Percentiles rank a stretch among this genome's conserved stretches.
Conservation (phyloP, 805 yeast species). For the Jamesozyma gamospora region DNA sequence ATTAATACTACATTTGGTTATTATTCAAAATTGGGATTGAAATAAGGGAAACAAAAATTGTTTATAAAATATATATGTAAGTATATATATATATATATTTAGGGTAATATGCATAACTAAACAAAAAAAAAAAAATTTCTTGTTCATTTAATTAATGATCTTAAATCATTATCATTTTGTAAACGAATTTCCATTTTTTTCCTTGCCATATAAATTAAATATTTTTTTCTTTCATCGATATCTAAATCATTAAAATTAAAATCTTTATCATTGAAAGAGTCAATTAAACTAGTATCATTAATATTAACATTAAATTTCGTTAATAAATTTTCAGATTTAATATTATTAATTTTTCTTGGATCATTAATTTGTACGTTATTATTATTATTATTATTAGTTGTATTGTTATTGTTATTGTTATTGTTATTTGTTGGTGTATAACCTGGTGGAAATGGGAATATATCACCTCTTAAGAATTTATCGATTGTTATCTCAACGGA, state of each 20-base stretch:
- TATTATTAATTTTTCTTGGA: slow-evolving; percentile 25
- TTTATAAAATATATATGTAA: neutral
- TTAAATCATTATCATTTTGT: slow-evolving; percentile 9
- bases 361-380: slow-evolving; percentile 8
- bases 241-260: slow-evolving; percentile 12
- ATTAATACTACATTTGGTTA: slow-evolving; percentile 2
- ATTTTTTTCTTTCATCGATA: slow-evolving; percentile 23
- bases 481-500: slow-evolving; percentile 75
- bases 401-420: neutral
- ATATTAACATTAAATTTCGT: slow-evolving; percentile 19
- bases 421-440: neutral
- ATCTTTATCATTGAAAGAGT: neutral
- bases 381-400: too few relatives aligned
- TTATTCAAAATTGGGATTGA: neutral
- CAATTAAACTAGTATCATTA: slow-evolving; percentile 13
- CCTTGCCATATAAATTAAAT: slow-evolving; percentile 53
- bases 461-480: slow-evolving; percentile 49
- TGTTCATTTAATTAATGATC: neutral
- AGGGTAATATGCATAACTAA: neutral
- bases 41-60: neutral
- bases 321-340: slow-evolving; percentile 25
- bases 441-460: slow-evolving; percentile 50
- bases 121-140: too few relatives aligned
- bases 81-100: slow-evolving; percentile 1
- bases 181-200: slow-evolving; percentile 37